Conservation (phyloP, 1,139 yeast genomes). For the Pichiaceae sp. region DNA sequence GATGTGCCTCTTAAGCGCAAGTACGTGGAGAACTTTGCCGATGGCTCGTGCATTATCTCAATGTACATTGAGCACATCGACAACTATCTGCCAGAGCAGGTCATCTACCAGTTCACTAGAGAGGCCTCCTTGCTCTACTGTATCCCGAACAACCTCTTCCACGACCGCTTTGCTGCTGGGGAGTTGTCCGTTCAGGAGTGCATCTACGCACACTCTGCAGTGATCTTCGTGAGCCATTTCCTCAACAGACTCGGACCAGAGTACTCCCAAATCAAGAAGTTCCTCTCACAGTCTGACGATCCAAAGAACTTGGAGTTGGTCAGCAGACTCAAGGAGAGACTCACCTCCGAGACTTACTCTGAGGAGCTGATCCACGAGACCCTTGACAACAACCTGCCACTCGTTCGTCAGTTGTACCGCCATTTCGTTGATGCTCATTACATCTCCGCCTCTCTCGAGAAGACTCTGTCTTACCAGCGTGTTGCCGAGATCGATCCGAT, state of each 20-base stretch:
- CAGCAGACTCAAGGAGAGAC: conserved; percentile 74
- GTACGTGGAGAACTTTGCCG: conserved; percentile 89
- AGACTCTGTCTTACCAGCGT: conserved; percentile 86
- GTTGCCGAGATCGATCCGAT: conserved; percentile 70
- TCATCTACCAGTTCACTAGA: conserved; percentile 84
- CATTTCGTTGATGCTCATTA: conserved; percentile 91
- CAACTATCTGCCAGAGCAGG: conserved; percentile 44
- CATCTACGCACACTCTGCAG: conserved; percentile 90
- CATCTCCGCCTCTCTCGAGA: conserved; percentile 47
- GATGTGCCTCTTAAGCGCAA: conserved; percentile 80
- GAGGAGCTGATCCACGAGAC: conserved; percentile 77
- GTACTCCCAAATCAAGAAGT: conserved; percentile 58
- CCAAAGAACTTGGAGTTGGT: conserved; percentile 68
- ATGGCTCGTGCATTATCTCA: conserved; percentile 81
- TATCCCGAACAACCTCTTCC: conserved; percentile 81
- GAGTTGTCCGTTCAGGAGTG: conserved; percentile 89
- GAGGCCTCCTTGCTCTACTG: conserved; percentile 92
- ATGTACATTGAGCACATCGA: conserved; percentile 65
- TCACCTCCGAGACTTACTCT: conserved; percentile 90
- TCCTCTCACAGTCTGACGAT: conserved; percentile 55
- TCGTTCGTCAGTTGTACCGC: conserved; percentile 78
- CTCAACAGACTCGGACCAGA: conserved; percentile 91
- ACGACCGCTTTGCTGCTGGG: conserved; percentile 63
- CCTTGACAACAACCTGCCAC: conserved; percentile 59
- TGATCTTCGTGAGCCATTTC: conserved; percentile 88